These are phyloP conservation scores for Fusarium citri DNA, from an alignment of 2,329 filamentous ascomycete genomes.

Conservation along the genomic window DNA sequence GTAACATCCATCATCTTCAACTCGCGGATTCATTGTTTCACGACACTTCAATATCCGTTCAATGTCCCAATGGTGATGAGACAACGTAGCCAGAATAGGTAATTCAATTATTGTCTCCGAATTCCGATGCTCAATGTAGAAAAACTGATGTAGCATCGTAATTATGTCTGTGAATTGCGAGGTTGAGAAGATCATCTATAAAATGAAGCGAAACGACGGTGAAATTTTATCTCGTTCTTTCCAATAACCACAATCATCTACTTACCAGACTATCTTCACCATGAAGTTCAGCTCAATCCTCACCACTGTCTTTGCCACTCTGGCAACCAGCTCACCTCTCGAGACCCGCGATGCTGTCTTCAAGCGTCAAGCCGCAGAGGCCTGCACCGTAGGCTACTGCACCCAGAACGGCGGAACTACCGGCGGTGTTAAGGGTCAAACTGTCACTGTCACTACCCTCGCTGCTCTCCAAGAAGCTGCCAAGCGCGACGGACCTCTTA, in stretches of 20 bases:
- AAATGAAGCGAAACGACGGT: not conserved
- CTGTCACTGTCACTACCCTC: constrained; percentile 46
- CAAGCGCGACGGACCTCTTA: constrained; percentile 42
- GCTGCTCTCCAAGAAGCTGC: constrained; percentile 46
- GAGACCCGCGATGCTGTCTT: constrained; percentile 21
- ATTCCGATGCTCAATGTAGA: constrained; percentile 21
- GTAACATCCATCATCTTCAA: not conserved
- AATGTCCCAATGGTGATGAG: not conserved
- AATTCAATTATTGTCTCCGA: not conserved
- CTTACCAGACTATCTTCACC: too few relatives aligned
- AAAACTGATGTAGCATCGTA: not conserved
- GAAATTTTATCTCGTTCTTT: not conserved
- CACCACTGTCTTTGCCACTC: constrained; percentile 25
- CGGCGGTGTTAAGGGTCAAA: constrained; percentile 46
- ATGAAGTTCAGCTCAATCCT: constrained; percentile 34
- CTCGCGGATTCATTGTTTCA: constrained; percentile 16
- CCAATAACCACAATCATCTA: too few relatives aligned
- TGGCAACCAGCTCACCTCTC: constrained; percentile 30
- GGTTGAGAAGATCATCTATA: too few relatives aligned
- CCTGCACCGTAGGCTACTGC: constrained; percentile 51
- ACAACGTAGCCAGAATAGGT: constrained; percentile 6
- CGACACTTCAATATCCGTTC: not conserved
- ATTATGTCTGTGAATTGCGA: too few relatives aligned
- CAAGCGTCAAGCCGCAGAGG: constrained; percentile 62
- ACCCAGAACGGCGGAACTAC: constrained; percentile 51